Evolutionary conservation across 768 basidiomycete species (phyloP).

Genomic region (Termitomyces sp.): DNA sequence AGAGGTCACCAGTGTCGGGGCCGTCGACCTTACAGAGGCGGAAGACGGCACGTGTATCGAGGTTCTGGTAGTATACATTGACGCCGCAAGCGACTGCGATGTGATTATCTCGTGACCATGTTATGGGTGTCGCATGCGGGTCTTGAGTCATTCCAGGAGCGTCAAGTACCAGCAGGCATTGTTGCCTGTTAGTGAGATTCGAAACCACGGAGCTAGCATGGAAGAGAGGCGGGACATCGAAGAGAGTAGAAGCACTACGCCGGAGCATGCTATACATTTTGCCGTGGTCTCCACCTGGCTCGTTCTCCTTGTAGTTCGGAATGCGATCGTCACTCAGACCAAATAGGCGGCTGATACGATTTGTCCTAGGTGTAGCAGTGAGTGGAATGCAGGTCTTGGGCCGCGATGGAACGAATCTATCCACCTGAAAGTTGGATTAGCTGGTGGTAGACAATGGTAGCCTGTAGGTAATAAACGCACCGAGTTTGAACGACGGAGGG

Average conservation of each 20-base stretch:
- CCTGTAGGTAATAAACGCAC: conserved; percentile 5
- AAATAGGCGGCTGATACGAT: conserved; percentile 59
- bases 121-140: conserved; percentile 53
- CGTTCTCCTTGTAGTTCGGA: conserved; percentile 45
- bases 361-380: conserved; percentile 63
- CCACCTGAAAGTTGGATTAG: conserved; percentile 36
- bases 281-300: conserved; percentile 25
- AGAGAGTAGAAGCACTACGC: conserved; percentile 49
- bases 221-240: conserved; percentile 25
- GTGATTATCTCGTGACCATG: conserved; percentile 56
- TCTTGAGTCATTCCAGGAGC: conserved; percentile 58
- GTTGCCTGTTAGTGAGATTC: conserved; percentile 49
- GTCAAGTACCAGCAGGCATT: conserved; percentile 59
- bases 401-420: conserved; percentile 57
- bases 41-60: conserved; percentile 49
- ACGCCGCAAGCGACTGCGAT: conserved; percentile 62
- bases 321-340: conserved; percentile 56
- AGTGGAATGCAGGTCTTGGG: conserved; percentile 51
- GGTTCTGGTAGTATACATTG: conserved; percentile 62
- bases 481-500: conserved; percentile 10
- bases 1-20: conserved; percentile 30
- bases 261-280: conserved; percentile 48
- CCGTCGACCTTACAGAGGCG: conserved; percentile 42
- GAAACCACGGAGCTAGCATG: conserved; percentile 50
- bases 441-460: background rate